Evolutionary conservation across 2,329 filamentous ascomycete genomes (phyloP), one percentile per base, ranked within the genome.

Genomic region (Tolypocladium album): DNA sequence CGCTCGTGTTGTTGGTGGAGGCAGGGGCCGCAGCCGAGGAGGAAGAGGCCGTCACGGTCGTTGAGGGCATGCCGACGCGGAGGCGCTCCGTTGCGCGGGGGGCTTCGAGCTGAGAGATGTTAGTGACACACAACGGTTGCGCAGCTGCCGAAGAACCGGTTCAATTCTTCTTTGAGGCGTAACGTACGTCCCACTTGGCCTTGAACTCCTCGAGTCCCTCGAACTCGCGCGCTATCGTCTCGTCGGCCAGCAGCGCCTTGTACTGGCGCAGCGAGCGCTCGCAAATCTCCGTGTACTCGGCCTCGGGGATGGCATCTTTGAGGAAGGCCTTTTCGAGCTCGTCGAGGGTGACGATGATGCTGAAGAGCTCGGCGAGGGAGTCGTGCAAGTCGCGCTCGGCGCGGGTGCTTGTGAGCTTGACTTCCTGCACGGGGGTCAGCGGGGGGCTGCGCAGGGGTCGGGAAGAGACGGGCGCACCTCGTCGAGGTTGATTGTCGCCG

Each of bases 251-350:
- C 63, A 96, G 92, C 61, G 92, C 95, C 74, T 93, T 96, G 80
- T 99, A 99, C 77, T 99, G 94, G 75, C 96, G 95, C 67, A 99
- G 76, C 61, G 96, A 84, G 45, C 94, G 86, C 70, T 92, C 90
- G 79, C 95, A 99, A 65, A 94, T 96, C 71, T 97, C 94, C 1
- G 92, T 96, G 74, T 99, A 99, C 69, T 97, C 93, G 58, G 82
- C 82, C 75, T 97, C 94, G 7, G 89, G 85, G 57, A 99, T 88
- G 27, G 92, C 93, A 79, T 99, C 94, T 70, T 96, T 95, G 45
- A 99, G 84, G 70, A 96, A 99, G 0, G 93, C 95, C 73, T 95
- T 96, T 70, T 99, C 94, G 1, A 99, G 83, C 64, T 95, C 92
- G 71, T 99, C 94, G 3, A 99, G 80, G 0, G 94, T 97, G 63